These are phyloP conservation scores for Penicillium vulpinum DNA, from an alignment of 2,329 filamentous ascomycete species.

Conservation along the genomic window DNA sequence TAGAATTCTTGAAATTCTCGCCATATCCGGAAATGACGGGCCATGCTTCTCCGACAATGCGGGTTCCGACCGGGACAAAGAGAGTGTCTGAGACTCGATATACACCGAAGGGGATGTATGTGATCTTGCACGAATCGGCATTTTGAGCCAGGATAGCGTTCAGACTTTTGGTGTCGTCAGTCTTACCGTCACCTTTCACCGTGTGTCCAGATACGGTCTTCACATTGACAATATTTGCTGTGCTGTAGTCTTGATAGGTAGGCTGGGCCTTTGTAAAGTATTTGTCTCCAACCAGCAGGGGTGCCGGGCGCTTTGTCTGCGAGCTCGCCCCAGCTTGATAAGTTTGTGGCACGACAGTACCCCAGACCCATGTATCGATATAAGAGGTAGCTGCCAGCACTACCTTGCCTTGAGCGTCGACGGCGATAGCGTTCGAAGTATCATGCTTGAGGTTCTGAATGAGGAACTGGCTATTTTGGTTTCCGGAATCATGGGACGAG, in stretches of 20 bases:
- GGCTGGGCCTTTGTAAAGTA: slow-evolving; percentile 47
- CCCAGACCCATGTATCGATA: slow-evolving; percentile 37
- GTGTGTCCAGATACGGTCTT: slow-evolving; percentile 43
- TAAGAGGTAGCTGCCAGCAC: slow-evolving; percentile 16
- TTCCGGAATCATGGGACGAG: slow-evolving; percentile 31
- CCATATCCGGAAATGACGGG: slow-evolving; percentile 53
- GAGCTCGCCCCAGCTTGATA: slow-evolving; percentile 35
- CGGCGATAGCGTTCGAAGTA: slow-evolving; percentile 27
- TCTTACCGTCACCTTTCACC: slow-evolving; percentile 47
- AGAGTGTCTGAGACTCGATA: slow-evolving; percentile 51
- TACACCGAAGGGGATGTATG: slow-evolving; percentile 34
- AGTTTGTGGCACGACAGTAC: slow-evolving; percentile 30
- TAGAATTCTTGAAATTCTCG: slow-evolving; percentile 46
- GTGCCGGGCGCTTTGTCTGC: slow-evolving; percentile 31
- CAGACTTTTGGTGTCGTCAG: slow-evolving; percentile 42
- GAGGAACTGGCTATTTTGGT: slow-evolving; percentile 30
- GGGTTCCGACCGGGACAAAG: slow-evolving; percentile 49
- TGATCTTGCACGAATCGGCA: slow-evolving; percentile 32
- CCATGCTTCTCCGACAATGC: slow-evolving; percentile 58
- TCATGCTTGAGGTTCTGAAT: slow-evolving; percentile 30
- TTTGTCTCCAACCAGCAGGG: slow-evolving; percentile 36
- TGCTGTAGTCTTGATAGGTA: slow-evolving; percentile 47
- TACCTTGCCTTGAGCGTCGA: slow-evolving; percentile 28
- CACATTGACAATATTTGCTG: slow-evolving; percentile 48
- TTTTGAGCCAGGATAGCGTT: slow-evolving; percentile 37